Evolutionary conservation across 139 green algal genomes (phyloP), one percentile per base, ranked within the genome.

Genomic region (Volvox africanus): DNA sequence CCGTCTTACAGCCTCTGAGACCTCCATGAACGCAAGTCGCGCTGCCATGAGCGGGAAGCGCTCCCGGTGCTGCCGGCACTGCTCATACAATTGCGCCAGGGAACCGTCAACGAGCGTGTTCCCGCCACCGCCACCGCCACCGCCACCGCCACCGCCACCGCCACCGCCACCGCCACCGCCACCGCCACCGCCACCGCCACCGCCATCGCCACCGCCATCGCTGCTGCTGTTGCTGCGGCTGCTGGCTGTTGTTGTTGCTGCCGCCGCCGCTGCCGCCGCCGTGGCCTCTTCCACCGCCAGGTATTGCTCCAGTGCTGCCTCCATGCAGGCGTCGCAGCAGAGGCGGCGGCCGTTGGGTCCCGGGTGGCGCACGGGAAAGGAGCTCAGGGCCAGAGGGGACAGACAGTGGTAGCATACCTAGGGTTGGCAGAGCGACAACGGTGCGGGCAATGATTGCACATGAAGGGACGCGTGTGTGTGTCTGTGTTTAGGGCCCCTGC

Each of bases 371-470:
- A 85, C 86, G 1, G 75, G 17, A 71, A n/a, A 61, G 24, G 32
- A 22, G 62, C 82, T 68, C 44, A 30, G 35, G 6, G 30, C 17
- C 61, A 91, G 6, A 35, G 76, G 44, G 17, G 32, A 61, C 24
- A 91, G 87, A 61, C 87, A 91, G 87, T 86, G 61, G 32, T 91
- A 82, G 87, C 87, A 91, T 35, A 91, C 87, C 87, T 91, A 75
- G 1, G 18, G 11, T 16, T 13, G 80, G 55, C 33, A 19, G n/a
- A 30, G 80, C 0, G 67, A 12, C 67, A 75, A 12, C 22, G 3
- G 67, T 12, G 11, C 22, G 67, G 67, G 44, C 44, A 55, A 55
- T n/a, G n/a, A n/a, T n/a, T n/a, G n/a, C n/a, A n/a, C n/a, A n/a
- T n/a, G n/a, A n/a, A n/a, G n/a, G 44, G 44, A 5, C 44, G 44